These are phyloP conservation scores for Mycena latifolia DNA, from an alignment of 768 basidiomycete species.

Conservation along the genomic window DNA sequence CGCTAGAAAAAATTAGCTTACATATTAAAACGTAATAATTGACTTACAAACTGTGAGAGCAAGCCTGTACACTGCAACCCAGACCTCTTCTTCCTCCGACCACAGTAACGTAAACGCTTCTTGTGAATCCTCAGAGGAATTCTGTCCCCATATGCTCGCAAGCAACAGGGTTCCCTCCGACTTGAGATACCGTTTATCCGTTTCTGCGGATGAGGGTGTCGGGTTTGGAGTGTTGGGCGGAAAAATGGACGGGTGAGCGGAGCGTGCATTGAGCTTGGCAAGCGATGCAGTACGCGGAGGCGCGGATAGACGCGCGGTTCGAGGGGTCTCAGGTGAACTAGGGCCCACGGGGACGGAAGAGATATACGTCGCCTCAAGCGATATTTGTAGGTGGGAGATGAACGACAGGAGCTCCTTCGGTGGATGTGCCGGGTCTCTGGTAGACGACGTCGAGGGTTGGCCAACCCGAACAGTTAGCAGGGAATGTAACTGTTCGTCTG, in stretches of 20 bases:
- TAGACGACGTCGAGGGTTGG: constrained; percentile 59
- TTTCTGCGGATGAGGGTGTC: constrained; percentile 77
- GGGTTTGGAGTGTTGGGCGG: constrained; percentile 91
- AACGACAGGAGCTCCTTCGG: constrained; percentile 68
- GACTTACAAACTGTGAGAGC: constrained; percentile 83
- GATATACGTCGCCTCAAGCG: constrained; percentile 87
- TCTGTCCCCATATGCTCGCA: constrained; percentile 83
- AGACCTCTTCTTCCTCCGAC: constrained; percentile 68
- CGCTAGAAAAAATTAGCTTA: constrained; percentile 56
- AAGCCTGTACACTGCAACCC: constrained; percentile 87
- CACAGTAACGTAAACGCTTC: constrained; percentile 78
- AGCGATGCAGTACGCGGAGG: constrained; percentile 70
- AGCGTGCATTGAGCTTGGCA: constrained; percentile 50
- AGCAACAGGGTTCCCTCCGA: constrained; percentile 83
- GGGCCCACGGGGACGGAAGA: constrained; percentile 56
- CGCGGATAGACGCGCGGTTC: constrained; percentile 54
- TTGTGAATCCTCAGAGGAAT: constrained; percentile 53
- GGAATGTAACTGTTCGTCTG: constrained; percentile 69
- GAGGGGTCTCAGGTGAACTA: constrained; percentile 48
- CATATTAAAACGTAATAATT: neutral
- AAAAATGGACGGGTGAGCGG: constrained; percentile 74
- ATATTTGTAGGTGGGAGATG: constrained; percentile 78
- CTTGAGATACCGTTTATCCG: constrained; percentile 81
- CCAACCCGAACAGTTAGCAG: constrained; percentile 68
- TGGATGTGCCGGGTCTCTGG: constrained; percentile 52